phyloP scores from a whole-genome alignment of 2,329 filamentous ascomycete species.

The Paracoccidioides brasiliensis region DNA sequence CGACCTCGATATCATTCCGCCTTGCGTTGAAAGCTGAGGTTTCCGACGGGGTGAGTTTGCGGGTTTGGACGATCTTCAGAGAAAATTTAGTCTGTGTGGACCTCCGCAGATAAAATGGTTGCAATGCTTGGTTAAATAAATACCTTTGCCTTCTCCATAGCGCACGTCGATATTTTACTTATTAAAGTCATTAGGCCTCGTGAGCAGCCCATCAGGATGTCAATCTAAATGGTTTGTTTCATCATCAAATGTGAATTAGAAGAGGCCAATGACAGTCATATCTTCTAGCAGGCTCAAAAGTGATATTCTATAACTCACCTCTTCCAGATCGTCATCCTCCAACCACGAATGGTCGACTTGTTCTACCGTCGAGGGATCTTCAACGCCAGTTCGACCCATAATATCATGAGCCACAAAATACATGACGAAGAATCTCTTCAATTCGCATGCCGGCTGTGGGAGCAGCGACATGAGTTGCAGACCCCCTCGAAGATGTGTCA shows the following conservation, averaged over 20 bases:
- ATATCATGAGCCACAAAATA: conserved; percentile 25
- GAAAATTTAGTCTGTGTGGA: not conserved
- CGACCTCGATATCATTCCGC: conserved; percentile 3
- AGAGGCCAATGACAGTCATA: not conserved
- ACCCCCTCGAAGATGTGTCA: conserved; percentile 20
- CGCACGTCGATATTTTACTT: conserved; percentile 13
- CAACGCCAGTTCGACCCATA: conserved; percentile 17
- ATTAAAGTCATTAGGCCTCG: conserved; percentile 19
- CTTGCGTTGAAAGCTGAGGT: conserved; percentile 2
- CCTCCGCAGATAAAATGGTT: not conserved
- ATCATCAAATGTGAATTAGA: not conserved
- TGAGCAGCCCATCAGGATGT: conserved; percentile 22
- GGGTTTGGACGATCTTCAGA: conserved; percentile 7
- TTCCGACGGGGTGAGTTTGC: conserved; percentile 3
- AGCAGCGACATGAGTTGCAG: conserved; percentile 15
- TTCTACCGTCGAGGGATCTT: conserved; percentile 1
- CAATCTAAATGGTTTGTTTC: conserved; percentile 13
- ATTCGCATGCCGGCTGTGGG: conserved; percentile 7
- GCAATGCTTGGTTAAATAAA: not conserved
- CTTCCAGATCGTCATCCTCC: conserved; percentile 15
- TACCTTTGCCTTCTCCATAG: conserved; percentile 7
- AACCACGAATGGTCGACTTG: conserved; percentile 9
- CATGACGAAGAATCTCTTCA: conserved; percentile 16
- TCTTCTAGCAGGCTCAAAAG: not conserved
- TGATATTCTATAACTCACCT: conserved; percentile 8